These are phyloP conservation scores for Leptographium wingfieldii DNA, from an alignment of 2,329 filamentous ascomycete species.

Conservation along the genomic window DNA sequence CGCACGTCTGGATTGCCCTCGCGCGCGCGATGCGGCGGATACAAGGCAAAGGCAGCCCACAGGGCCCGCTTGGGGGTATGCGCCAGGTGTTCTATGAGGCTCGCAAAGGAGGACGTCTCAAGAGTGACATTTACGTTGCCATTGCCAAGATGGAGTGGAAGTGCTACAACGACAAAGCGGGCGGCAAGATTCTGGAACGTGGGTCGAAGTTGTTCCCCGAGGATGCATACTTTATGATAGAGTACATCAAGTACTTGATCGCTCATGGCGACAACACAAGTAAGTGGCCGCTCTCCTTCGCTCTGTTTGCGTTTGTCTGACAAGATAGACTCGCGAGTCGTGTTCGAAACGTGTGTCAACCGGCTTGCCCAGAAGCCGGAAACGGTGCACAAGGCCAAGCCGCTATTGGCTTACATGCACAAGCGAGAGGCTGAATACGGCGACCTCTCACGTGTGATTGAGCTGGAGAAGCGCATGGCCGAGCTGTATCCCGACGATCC, in stretches of 20 bases:
- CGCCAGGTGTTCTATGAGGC: conserved; percentile 84
- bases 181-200: conserved; percentile 90
- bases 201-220: conserved; percentile 88
- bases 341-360: conserved; percentile 89
- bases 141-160: conserved; percentile 89
- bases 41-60: conserved; percentile 65
- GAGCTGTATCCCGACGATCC: conserved; percentile 89
- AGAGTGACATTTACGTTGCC: conserved; percentile 89
- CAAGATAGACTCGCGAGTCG: conserved; percentile 68
- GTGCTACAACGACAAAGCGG: conserved; percentile 87
- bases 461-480: conserved; percentile 83
- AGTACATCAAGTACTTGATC: conserved; percentile 92
- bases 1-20: conserved; percentile 87
- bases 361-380: conserved; percentile 68
- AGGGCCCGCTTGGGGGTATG: conserved; percentile 50
- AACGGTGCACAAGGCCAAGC: conserved; percentile 61
- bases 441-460: conserved; percentile 79
- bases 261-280: conserved; percentile 87
- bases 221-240: conserved; percentile 83
- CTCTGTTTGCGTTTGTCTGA: conserved; percentile 10
- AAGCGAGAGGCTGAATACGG: conserved; percentile 91
- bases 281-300: conserved; percentile 34
- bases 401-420: conserved; percentile 84
- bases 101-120: conserved; percentile 72
- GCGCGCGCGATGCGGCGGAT: conserved; percentile 90